These are phyloP conservation scores for Dittrichia graveolens DNA, from an alignment of 129 eudicot genomes.

Conservation along the genomic window DNA sequence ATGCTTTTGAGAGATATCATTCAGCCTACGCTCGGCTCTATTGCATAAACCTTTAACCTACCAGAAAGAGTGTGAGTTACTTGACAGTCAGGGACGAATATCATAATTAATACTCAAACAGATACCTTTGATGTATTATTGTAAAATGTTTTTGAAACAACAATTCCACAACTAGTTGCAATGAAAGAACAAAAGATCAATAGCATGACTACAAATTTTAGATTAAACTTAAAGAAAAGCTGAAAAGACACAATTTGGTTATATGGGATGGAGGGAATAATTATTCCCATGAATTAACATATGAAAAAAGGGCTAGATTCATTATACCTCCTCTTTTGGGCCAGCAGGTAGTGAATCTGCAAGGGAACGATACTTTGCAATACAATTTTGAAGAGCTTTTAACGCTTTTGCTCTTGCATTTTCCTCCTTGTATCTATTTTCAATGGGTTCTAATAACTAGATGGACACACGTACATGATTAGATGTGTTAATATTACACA, in stretches of 20 bases:
- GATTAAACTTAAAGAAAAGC: neutral
- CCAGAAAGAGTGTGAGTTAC: conserved; percentile 7
- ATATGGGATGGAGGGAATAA: too few relatives aligned
- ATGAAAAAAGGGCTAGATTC: neutral
- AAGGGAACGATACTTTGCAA: conserved; percentile 44
- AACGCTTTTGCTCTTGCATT: conserved; percentile 58
- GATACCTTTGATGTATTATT: neutral
- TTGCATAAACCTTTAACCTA: neutral
- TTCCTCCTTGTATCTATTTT: conserved; percentile 68
- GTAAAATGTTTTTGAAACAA: neutral
- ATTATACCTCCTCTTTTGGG: conserved; percentile 57
- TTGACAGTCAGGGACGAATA: neutral
- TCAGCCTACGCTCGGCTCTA: neutral
- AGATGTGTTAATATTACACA: neutral
- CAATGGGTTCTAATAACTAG: conserved; percentile 74
- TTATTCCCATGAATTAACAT: too few relatives aligned
- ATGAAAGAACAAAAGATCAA: neutral
- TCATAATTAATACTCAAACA: neutral
- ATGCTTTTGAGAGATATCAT: neutral
- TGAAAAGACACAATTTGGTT: neutral
- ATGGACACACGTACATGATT: conserved; percentile 18
- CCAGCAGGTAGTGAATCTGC: conserved; percentile 50
- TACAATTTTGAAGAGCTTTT: conserved; percentile 39
- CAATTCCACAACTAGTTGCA: neutral
- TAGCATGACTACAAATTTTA: neutral